Conservation (phyloP, 2,329 filamentous ascomycete species). For the Sporothrix protearum region DNA sequence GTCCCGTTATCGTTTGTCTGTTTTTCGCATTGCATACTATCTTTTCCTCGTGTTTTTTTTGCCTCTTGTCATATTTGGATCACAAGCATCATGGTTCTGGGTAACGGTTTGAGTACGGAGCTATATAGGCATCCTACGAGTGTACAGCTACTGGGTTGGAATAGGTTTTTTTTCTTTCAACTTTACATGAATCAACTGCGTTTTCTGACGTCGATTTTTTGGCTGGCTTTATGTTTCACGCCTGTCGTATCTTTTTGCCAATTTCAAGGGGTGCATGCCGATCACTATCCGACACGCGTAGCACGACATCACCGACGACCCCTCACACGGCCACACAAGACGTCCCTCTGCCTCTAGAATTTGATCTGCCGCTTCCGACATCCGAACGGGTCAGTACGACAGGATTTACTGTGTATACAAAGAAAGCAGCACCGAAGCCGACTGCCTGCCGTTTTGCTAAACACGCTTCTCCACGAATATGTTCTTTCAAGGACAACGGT, state of each 20-base stretch:
- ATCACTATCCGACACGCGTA: slow-evolving; percentile 5
- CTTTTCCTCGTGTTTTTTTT: background rate
- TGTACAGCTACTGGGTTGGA: slow-evolving; percentile 1
- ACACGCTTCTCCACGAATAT: background rate
- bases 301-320: background rate
- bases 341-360: background rate
- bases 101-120: slow-evolving; percentile 13
- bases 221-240: background rate
- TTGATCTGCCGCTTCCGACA: background rate
- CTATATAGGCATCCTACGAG: slow-evolving; percentile 14
- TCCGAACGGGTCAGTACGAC: background rate
- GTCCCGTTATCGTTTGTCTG: background rate
- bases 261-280: slow-evolving; percentile 9
- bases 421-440: background rate
- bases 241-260: background rate
- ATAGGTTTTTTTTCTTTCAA: background rate
- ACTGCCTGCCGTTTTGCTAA: background rate
- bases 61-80: background rate
- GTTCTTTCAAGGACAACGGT: background rate
- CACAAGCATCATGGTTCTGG: slow-evolving; percentile 11
- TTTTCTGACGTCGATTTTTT: background rate
- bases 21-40: background rate
- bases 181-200: background rate
- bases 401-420: background rate
- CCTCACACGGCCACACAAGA: background rate